These are phyloP conservation scores for Penicillium canescens DNA, from an alignment of 495 filamentous ascomycete genomes.

Conservation along the genomic window DNA sequence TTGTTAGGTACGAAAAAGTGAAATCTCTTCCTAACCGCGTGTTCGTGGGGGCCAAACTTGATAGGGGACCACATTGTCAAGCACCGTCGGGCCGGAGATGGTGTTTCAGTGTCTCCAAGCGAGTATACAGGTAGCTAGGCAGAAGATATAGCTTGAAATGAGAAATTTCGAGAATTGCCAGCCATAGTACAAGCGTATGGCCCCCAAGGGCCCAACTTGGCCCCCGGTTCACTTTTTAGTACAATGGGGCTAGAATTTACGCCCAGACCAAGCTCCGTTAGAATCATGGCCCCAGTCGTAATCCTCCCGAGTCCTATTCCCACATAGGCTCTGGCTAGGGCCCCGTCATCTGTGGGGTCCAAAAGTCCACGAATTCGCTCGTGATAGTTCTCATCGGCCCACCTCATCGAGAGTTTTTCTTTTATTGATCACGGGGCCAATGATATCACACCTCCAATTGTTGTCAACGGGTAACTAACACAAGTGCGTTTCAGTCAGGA, in stretches of 20 bases:
- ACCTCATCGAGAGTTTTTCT: conserved; percentile 1
- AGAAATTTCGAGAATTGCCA: background rate
- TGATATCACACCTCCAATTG: background rate
- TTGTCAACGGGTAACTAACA: background rate
- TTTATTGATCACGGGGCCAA: background rate
- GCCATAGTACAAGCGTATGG: conserved; percentile 4
- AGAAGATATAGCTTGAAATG: background rate
- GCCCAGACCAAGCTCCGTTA: conserved; percentile 2
- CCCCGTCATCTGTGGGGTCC: conserved; percentile 9
- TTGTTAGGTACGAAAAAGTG: background rate
- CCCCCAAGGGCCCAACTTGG: background rate
- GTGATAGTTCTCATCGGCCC: conserved; percentile 14
- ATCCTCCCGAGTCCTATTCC: background rate
- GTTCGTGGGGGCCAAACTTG: conserved; percentile 24
- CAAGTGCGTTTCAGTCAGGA: background rate
- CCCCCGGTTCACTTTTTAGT: conserved; percentile 3
- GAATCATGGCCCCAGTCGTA: conserved; percentile 8
- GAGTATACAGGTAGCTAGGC: background rate
- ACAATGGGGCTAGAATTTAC: conserved; percentile 8
- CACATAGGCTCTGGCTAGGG: background rate
- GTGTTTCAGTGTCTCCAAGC: background rate
- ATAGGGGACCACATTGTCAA: conserved; percentile 7
- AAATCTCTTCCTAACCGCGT: conserved; percentile 15
- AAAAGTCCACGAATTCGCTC: conserved; percentile 10
- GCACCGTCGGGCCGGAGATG: conserved; percentile 12